A percentile compares a stretch with the other conserved stretches of the same genome.
phyloP scores from a whole-genome alignment of 108 stramenopile genomes.

The Fistulifera solaris region DNA sequence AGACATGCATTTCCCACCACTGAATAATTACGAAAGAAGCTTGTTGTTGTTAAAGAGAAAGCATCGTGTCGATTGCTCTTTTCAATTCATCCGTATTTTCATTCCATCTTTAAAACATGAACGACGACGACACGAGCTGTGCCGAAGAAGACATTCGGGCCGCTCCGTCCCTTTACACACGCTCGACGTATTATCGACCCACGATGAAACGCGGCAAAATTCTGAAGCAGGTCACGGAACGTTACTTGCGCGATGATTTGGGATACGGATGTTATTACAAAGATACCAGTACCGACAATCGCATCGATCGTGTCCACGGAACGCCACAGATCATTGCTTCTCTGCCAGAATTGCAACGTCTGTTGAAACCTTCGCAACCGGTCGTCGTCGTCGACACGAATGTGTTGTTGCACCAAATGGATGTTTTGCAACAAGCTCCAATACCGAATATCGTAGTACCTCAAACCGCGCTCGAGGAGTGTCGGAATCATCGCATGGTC shows the following conservation, averaged over 20 bases:
- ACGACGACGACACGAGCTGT: no score
- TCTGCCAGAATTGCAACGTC: conserved; percentile 11
- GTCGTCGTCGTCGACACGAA: conserved; percentile 76
- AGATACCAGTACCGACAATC: conserved; percentile 9
- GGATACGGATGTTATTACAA: conserved; percentile 55
- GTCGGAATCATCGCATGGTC: conserved; percentile 53
- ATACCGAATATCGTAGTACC: conserved; percentile 78
- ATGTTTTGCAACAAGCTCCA: conserved; percentile 60
- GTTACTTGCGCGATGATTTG: conserved; percentile 79
- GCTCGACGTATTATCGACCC: conserved; percentile 32
- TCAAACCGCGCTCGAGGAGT: conserved; percentile 71
- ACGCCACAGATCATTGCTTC: conserved; percentile 45
- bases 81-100: no score
- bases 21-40: no score
- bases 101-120: no score
- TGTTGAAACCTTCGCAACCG: conserved; percentile 10
- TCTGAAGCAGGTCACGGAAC: conserved; percentile 61
- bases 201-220: conserved; percentile 69
- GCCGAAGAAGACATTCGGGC: background rate
- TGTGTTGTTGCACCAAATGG: conserved; percentile 76
- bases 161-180: conserved; percentile 36
- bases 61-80: no score
- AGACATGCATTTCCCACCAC: no score
- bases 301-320: conserved; percentile 34
- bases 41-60: no score